Evolutionary conservation across 2,329 filamentous ascomycete genomes (phyloP).

Genomic region (Penicillium sp.): DNA sequence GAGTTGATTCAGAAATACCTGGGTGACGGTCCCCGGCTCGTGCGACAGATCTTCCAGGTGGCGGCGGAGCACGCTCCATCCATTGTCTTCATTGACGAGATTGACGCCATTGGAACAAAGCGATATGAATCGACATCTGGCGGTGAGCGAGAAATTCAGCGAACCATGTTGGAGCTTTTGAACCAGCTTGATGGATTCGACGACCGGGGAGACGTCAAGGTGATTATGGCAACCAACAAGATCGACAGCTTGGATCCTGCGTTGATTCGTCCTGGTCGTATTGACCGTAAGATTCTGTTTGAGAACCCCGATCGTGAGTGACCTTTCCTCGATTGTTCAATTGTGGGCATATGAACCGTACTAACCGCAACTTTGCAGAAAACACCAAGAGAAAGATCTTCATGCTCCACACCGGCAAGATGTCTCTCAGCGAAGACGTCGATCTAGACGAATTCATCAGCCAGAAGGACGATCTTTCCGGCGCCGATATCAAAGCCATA

Average conservation of each 20-base stretch:
- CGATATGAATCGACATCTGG: constrained; percentile 97
- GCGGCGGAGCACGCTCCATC: constrained; percentile 94
- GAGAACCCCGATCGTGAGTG: constrained; percentile 65
- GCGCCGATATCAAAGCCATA: constrained; percentile 98
- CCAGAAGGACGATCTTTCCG: constrained; percentile 95
- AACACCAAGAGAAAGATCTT: constrained; percentile 98
- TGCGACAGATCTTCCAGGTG: constrained; percentile 86
- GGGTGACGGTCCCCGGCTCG: constrained; percentile 88
- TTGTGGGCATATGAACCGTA: neutral
- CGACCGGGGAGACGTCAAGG: constrained; percentile 97
- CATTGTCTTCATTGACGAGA: constrained; percentile 99
- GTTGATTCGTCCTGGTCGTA: constrained; percentile 92
- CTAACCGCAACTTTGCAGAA: constrained; percentile 41
- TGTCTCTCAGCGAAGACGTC: constrained; percentile 94
- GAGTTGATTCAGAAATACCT: constrained; percentile 99
- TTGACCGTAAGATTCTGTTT: constrained; percentile 92
- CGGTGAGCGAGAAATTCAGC: constrained; percentile 93
- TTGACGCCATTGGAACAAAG: constrained; percentile 98
- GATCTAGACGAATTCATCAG: constrained; percentile 97
- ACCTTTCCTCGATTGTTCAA: neutral
- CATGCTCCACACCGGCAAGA: constrained; percentile 95
- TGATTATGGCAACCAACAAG: constrained; percentile 99
- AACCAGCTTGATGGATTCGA: constrained; percentile 99
- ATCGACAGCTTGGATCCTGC: constrained; percentile 96
- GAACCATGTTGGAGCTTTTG: constrained; percentile 96